phyloP scores from a whole-genome alignment of 192 early-diverging fungal genomes.

The Geranomyces michiganensis region DNA sequence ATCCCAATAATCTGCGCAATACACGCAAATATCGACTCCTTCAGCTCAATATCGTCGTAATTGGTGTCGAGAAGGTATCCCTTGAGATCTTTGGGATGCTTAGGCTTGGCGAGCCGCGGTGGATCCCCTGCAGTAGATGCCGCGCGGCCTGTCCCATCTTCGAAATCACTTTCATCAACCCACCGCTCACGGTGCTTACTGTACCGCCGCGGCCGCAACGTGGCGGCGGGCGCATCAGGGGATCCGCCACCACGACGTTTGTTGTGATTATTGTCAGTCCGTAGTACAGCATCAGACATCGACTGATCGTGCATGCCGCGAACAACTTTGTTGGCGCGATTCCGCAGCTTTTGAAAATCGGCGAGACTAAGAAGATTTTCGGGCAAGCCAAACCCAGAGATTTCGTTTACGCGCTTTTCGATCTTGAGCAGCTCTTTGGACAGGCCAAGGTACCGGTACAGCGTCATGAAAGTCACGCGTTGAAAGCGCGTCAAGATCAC shows the following conservation, averaged over 20 bases:
- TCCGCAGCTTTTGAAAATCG: slow-evolving; percentile 34
- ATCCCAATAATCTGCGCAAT: slow-evolving; percentile 66
- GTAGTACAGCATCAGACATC: slow-evolving; percentile 12
- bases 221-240: background rate
- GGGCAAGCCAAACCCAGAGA: slow-evolving; percentile 63
- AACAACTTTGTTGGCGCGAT: slow-evolving; percentile 9
- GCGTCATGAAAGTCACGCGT: slow-evolving; percentile 89
- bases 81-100: background rate
- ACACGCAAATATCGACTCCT: slow-evolving; percentile 64
- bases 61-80: slow-evolving; percentile 22
- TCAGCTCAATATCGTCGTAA: slow-evolving; percentile 51
- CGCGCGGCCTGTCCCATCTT: slow-evolving; percentile 33
- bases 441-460: slow-evolving; percentile 85
- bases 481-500: slow-evolving; percentile 95
- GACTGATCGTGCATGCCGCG: slow-evolving; percentile 3
- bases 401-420: slow-evolving; percentile 81
- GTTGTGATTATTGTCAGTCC: background rate
- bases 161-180: slow-evolving; percentile 23
- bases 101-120: background rate
- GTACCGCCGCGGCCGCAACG: slow-evolving; percentile 1
- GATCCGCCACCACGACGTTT: background rate
- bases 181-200: background rate
- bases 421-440: slow-evolving; percentile 84
- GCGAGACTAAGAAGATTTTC: slow-evolving; percentile 35
- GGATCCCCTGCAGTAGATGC: background rate